Evolutionary conservation across 192 early-diverging fungal genomes (phyloP), one percentile per base, ranked within the genome.

Genomic region (Backusella australiensis): DNA sequence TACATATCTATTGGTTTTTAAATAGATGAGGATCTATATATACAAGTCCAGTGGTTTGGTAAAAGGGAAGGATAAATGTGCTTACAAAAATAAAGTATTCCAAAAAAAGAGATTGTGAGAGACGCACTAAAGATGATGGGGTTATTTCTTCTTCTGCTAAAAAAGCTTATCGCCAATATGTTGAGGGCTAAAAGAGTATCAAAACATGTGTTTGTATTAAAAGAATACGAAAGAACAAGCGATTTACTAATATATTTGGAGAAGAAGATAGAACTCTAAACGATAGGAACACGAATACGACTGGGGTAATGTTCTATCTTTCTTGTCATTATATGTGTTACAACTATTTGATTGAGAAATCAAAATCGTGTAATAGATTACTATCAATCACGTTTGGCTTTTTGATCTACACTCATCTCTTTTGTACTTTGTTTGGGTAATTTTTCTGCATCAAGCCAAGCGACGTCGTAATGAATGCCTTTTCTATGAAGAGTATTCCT

Each of bases 331-430:
- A 6, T 26, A 11, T 23, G 56, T 63, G 56, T 63, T 26, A 63
- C 56, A 29, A 11, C 11, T 63, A 26, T 63, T 63, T 63, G 56
- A 63, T 63, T 63, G 56, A 63, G 53, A 63, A 63, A 63, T 63
- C 23, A 63, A 63, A 63, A 63, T 63, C 56, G 56, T 63, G 56
- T 63, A 63, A 63, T 63, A 63, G 26, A 63, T 63, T 29, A 23
- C 23, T 63, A 63, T 63, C 56, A 29, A 29, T 29, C 15, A 3
- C 12, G 23, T 5, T 23, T 63, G 26, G 56, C 21, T 63, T 63
- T 63, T 63, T 63, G 56, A 63, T 63, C 23, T 29, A 26, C 23
- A 59, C 2, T 12, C 9, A 23, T 59, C 11, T 12, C 21, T 49
- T 49, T 49, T 49, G 46, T 49, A n/a, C 46, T 26, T 26, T 56